Evolutionary conservation across 495 filamentous ascomycete genomes (phyloP), one percentile per base, ranked within the genome.

Genomic region (Lichenothelia convexa): DNA sequence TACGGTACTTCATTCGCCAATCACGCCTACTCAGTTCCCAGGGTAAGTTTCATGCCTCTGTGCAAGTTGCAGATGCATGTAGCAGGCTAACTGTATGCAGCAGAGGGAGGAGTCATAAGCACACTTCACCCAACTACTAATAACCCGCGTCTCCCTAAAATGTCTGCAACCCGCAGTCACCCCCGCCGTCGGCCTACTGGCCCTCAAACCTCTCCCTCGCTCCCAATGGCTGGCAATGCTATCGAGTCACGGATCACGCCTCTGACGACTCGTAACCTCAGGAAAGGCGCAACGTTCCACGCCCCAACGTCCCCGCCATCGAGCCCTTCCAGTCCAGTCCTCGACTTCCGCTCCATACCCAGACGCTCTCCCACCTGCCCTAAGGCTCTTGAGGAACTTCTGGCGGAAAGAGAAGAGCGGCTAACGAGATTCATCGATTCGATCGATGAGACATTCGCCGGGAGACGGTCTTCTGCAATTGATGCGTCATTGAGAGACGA

Each of bases 241-340:
- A n/a, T n/a, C n/a, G n/a, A n/a, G n/a, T n/a, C n/a, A n/a, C n/a
- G n/a, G n/a, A n/a, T n/a, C n/a, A n/a, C n/a, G n/a, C n/a, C n/a
- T n/a, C 55, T 33, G 46, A 48, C 31, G 39, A 35, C 40, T 51
- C 55, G 49, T 38, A n/a, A 34, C 40, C 65, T 79, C 48, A 62
- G 60, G 50, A 78, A 75, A 56, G 68, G 70, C 23, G 62, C 68
- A 4, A 79, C 74, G 40, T 79, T 79, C 55, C 65, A 75, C 31
- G 59, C 61, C 29, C 57, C 63, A 32, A 57, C 59, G 34, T 47
- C 55, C 31, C 54, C 61, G 21, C 53, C 60, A 1, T 57, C 67
- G 24, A 47, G 48, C 5, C 20, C 44, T 20, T 43, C 45, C 18
- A 45, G 57, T 42, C 30, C 47, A 30, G 65, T 69, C 42, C 46